Percentiles rank a stretch among this genome's conserved stretches.
These are phyloP conservation scores for Pythium brachiatum DNA, from an alignment of 352 stramenopile species.

Conservation along the genomic window DNA sequence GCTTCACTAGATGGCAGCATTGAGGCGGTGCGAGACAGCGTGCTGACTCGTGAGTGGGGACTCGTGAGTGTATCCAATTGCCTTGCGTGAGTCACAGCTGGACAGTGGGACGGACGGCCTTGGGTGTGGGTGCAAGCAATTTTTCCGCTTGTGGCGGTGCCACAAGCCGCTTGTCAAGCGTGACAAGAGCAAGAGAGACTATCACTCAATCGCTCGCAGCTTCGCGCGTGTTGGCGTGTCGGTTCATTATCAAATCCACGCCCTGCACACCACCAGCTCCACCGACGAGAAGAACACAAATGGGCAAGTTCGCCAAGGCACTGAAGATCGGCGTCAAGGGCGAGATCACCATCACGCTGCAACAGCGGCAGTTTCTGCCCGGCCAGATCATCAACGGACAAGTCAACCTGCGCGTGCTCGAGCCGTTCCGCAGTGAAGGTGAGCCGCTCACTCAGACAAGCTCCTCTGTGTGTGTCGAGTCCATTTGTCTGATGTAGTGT, in stretches of 20 bases:
- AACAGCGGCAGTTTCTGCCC: constrained; percentile 11
- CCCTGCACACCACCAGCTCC: neutral
- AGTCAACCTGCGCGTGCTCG: neutral
- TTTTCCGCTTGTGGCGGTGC: neutral
- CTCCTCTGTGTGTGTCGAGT: too few species aligned
- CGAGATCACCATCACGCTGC: constrained; percentile 7
- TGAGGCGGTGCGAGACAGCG: too few species aligned
- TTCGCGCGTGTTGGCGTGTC: neutral
- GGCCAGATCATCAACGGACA: constrained; percentile 14
- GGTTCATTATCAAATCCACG: neutral
- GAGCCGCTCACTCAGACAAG: neutral
- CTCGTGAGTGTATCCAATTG: neutral
- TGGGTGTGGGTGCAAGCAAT: neutral
- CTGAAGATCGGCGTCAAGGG: constrained; percentile 22
- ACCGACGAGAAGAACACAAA: neutral
- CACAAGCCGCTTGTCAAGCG: too few species aligned
- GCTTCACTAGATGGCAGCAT: too few species aligned
- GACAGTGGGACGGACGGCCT: neutral
- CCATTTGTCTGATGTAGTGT: neutral
- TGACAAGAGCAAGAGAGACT: neutral
- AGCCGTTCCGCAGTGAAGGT: constrained; percentile 8
- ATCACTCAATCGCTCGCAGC: constrained; percentile 1
- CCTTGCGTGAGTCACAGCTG: constrained; percentile 3
- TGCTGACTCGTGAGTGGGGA: too few species aligned
- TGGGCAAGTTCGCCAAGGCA: constrained; percentile 18